Evolutionary conservation across 352 stramenopile genomes (phyloP), one percentile per base, ranked within the genome.

Genomic region (Phytopythium delawarense): DNA sequence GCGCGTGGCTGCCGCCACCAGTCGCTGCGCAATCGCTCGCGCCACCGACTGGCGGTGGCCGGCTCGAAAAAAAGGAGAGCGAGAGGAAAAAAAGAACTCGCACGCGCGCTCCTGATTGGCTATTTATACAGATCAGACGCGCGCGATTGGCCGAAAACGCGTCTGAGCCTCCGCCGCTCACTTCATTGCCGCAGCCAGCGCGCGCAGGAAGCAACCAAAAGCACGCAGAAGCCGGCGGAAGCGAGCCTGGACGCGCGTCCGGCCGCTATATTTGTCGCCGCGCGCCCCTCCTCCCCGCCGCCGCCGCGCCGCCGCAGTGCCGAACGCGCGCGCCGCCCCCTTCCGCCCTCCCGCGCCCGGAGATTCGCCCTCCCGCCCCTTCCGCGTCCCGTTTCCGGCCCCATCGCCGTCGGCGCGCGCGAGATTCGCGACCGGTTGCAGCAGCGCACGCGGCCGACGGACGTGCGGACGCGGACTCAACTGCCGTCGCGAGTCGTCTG

Each of bases 351-450:
- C n/a, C 44, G 44, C n/a, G 7, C 9, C 21, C 46, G 46, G 46
- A 52, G 46, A 52, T 52, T 56, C 32, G 50, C 50, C 15, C 9
- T 15, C 20, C 50, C 50, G 28, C 52, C 32, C 32, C 32, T 46
- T 57, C 32, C 52, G 52, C n/a, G 52, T n/a, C 32, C 52, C 34
- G 52, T 45, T 57, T 57, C 52, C 37, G 34, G 20, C n/a, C 32
- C 7, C 21, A 52, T 50, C 45, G 45, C 8, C 1, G 7, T n/a
- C 45, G 45, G 21, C 11, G 7, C 52, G 52, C 46, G 34, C 30
- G n/a, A 57, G 52, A 57, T 57, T 57, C 52, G 34, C 50, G 12
- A 34, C 9, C 9, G 21, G 12, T 21, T 52, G 20, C 34, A 52
- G 21, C 21, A 4, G 11, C 23, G 21, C 21, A 12, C 0, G 42